A percentile compares a stretch with the other conserved stretches of the same genome.
Conservation (phyloP, 2,329 filamentous ascomycete genomes). For the Nothophaeocryptopus gaeumannii region DNA sequence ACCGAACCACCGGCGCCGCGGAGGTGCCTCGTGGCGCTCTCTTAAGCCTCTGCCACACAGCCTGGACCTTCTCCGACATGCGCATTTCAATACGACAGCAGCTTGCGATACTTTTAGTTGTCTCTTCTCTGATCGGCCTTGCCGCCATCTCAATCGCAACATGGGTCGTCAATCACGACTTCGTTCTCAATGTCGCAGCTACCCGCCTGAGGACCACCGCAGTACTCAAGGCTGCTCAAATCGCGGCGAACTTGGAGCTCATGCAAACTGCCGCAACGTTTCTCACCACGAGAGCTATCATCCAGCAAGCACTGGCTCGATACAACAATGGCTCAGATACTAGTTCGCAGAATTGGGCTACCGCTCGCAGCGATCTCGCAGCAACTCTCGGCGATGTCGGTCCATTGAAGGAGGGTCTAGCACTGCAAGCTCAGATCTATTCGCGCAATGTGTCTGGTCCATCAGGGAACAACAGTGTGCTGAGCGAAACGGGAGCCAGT, state of each 20-base stretch:
- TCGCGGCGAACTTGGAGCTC: conserved; percentile 74
- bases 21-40: too few relatives aligned
- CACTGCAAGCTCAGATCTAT: conserved; percentile 71
- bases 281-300: conserved; percentile 62
- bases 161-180: conserved; percentile 59
- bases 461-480: conserved; percentile 49
- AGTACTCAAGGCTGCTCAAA: conserved; percentile 81
- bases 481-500: conserved; percentile 61
- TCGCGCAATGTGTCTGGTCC: conserved; percentile 64
- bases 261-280: conserved; percentile 72
- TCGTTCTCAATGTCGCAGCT: conserved; percentile 57
- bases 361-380: conserved; percentile 62
- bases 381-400: conserved; percentile 62
- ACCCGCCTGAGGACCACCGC: conserved; percentile 70
- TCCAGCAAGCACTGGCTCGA: conserved; percentile 51
- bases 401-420: conserved; percentile 46
- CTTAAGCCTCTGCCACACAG: not conserved
- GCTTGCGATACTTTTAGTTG: conserved; percentile 73
- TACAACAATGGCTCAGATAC: conserved; percentile 54
- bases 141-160: conserved; percentile 79
- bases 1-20: too few relatives aligned
- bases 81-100: conserved; percentile 85
- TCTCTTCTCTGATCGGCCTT: conserved; percentile 70
- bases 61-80: conserved; percentile 52
- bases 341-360: conserved; percentile 59